Base-by-base conservation (phyloP, 2,329 filamentous ascomycete species). In the Amesomyces nigricolor region DNA sequence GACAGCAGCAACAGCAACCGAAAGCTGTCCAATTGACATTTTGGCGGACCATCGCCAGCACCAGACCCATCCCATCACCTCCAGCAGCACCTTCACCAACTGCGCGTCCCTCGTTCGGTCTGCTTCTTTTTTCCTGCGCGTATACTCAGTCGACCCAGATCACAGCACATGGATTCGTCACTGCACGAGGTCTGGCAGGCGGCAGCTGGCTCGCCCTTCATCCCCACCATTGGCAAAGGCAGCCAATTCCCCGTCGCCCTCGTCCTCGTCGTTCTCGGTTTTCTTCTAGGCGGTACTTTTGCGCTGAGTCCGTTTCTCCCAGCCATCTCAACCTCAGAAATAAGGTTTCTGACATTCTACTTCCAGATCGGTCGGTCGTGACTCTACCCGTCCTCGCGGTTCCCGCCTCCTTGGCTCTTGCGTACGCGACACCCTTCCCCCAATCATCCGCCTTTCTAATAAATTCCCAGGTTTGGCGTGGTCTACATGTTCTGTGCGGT, bases 401-500 rank as follows among this genome's bases (percentile, higher is more conserved):
- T 60, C 92, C 94, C 42, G 91, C 94, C 60, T 95, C 92, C 58
- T 70, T 95, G 65, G 87, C 91, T 60, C 83, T 96, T 75, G 92
- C 89, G 92, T 97, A 85, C 68, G 89, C 39, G 6, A 51, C 26
- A 40, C 47, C 45, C 48, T 14, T 17, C 2, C n/a, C 29, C 14
- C 29, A 32, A 47, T 59, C 48, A 49, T 19, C 32, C 44, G 7
- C 30, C 14, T 10, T 19, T 39, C 55, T 61, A 45, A 62, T 59
- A 47, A 53, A 42, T 26, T 29, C 22, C 10, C 68, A 96, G 92
- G 49, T 88, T 96, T 72, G 94, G 94, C 65, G 87, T 92, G 49
- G 91, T 99, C 45, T 96, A 94, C 75, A 96, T 96, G 87, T 97
- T 99, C 75, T 99, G 94, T 75, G 94, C 91, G 58, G 94, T 94